Base-by-base conservation (phyloP, 495 filamentous ascomycete genomes). In the Talaromyces ruber region DNA sequence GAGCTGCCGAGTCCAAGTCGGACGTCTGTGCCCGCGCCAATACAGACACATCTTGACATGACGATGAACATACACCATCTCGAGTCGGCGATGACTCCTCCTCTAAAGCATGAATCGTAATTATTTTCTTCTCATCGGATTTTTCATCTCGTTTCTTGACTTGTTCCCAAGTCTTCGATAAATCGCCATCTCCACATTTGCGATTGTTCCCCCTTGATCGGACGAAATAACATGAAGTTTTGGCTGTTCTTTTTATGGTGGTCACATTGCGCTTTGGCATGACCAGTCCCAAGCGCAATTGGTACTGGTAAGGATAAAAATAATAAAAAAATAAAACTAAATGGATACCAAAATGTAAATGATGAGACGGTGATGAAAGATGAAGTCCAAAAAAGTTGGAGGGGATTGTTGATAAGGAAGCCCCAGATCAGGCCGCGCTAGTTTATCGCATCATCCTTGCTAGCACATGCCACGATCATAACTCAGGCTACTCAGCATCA, bases 161-260 rank as follows among this genome's bases (percentile, higher is more conserved):
- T 28, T 54, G 51, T 2, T 0, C 26, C 51, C 51, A 54, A 14
- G 11, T 54, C 51, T 26, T 14, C 11, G 11, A 54, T 28, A 54
- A 29, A 54, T 54, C 51, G 6, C 26, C 22, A 28, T n/a, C 5
- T 12, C 24, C 28, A 9, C 28, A 34, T 28, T 43, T 45, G 39
- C 14, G 3, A 4, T 45, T 59, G 14, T 45, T 45, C 21, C 11
- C 28, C 18, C 29, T 39, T 16, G 57, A 43, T 25, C 37, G 57
- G 18, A 16, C n/a, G 32, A 59, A 59, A 11, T 59, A 59, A 34
- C 37, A 24, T n/a, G 57, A 59, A 2, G 57, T 59, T 45, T 47
- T 59, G 32, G 57, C n/a, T 28, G 57, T 59, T 45, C 24, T 39
- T 28, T 32, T 58, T 32, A 18, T 25, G 18, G 30, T 43, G 32